Evolutionary conservation across 1,139 yeast genomes (phyloP), one percentile per base, ranked within the genome.

Genomic region (Candida pseudoviswanathii): DNA sequence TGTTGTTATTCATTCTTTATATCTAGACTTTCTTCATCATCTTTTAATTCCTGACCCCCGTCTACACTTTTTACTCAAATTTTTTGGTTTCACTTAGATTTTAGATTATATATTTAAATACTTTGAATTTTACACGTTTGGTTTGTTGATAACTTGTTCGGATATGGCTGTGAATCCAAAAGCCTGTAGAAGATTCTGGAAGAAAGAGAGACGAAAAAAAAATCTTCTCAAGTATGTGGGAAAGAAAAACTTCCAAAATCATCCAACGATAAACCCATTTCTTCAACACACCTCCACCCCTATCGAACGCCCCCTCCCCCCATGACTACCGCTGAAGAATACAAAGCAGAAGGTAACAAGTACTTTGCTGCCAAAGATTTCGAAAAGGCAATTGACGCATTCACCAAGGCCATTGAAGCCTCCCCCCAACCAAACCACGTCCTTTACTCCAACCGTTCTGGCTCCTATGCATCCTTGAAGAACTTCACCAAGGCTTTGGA

Each of bases 401-500:
- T 94, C 72, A 73, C 94, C 32, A 80, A 89, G 68, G 99, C 98
- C 41, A 94, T 94, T 62, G 94, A 84, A 43, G 89, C 82, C n/a
- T 85, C 96, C 0, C 73, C 84, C 43, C 59, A 77, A 10, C 96
- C 97, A 57, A 91, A 90, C 67, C 97, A 92, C 66, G 97, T 94
- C 25, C 78, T 94, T 51, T 91, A 77, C 66, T 90, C 97, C 48
- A 94, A 94, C 73, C 84, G 98, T 68, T 91, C 97, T n/a, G 99
- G 96, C 8, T 81, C 90, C 50, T 86, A 86, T 62, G 88, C 97
- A 3, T 89, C 97, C 10, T 70, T 86, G 71, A 85, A 85, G 64
- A 71, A 90, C 58, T 94, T 84, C 62, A 68, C 70, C 33, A 74
- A 84, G 54, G 98, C 98, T 2, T 75, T 90, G 52, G 74, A 77